Evolutionary conservation across 768 basidiomycete genomes (phyloP).

Genomic region (Collybia sp.): DNA sequence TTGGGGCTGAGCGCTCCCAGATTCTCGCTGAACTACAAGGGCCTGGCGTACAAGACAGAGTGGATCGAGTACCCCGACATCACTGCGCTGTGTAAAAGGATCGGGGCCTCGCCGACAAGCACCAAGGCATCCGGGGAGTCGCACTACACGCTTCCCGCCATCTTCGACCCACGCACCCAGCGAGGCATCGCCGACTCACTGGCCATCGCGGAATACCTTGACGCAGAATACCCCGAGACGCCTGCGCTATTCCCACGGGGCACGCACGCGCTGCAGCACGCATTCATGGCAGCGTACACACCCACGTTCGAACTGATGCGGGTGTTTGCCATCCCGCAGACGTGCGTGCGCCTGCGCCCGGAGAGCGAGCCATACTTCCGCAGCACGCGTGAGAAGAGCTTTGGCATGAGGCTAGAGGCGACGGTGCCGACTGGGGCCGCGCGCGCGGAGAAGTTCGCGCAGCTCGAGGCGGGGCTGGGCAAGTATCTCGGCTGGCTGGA

Average conservation of each 20-base stretch:
- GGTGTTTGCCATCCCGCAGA: not conserved
- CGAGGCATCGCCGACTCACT: conserved; percentile 32
- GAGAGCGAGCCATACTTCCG: not conserved
- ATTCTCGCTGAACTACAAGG: conserved; percentile 27
- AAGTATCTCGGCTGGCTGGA: not conserved
- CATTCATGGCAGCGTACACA: not conserved
- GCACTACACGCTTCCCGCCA: conserved; percentile 39
- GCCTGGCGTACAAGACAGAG: conserved; percentile 33
- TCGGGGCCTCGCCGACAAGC: conserved; percentile 25
- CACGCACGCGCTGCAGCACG: not conserved
- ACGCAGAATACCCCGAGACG: conserved; percentile 37
- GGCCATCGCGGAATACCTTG: conserved; percentile 43
- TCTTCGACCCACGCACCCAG: conserved; percentile 38
- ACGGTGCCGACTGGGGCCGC: not conserved
- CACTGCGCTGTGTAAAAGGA: conserved; percentile 19
- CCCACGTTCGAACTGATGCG: not conserved
- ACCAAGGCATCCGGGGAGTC: conserved; percentile 22
- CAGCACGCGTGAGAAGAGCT: not conserved
- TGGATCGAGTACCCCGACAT: conserved; percentile 53
- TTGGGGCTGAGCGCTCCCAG: conserved; percentile 7
- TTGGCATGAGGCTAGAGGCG: not conserved
- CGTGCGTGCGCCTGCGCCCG: not conserved
- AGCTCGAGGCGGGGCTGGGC: not conserved
- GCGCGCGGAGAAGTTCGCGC: not conserved
- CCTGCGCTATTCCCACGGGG: conserved; percentile 24